Conservation (phyloP, 2,329 filamentous ascomycete genomes). For the Penicillium sclerotigenum region DNA sequence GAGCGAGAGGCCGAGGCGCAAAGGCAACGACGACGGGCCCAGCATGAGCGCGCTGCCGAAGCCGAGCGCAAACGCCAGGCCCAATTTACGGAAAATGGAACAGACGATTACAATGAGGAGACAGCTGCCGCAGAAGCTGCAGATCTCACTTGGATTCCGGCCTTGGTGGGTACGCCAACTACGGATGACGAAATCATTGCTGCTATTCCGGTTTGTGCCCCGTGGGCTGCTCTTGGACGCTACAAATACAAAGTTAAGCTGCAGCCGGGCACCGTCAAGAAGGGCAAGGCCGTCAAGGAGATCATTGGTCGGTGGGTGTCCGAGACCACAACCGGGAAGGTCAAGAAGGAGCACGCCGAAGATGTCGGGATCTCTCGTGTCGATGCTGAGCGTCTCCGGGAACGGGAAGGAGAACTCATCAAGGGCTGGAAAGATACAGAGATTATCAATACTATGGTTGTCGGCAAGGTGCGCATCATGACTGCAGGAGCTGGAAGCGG, state of each 20-base stretch:
- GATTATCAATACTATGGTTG: slow-evolving; percentile 74
- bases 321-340: slow-evolving; percentile 52
- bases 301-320: slow-evolving; percentile 77
- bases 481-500: slow-evolving; percentile 57
- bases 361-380: slow-evolving; percentile 49
- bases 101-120: slow-evolving; percentile 59
- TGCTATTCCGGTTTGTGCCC: slow-evolving; percentile 61
- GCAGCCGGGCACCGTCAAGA: slow-evolving; percentile 85
- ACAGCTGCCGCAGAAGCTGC: slow-evolving; percentile 44
- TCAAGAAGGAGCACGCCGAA: slow-evolving; percentile 55
- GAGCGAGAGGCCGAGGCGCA: slow-evolving; percentile 71
- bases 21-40: slow-evolving; percentile 71
- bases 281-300: slow-evolving; percentile 90
- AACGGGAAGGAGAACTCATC: slow-evolving; percentile 79
- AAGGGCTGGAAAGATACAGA: slow-evolving; percentile 78
- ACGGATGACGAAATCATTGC: slow-evolving; percentile 71
- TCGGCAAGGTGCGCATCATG: slow-evolving; percentile 77
- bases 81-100: slow-evolving; percentile 67
- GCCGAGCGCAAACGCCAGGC: slow-evolving; percentile 62
- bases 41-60: slow-evolving; percentile 74
- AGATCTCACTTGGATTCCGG: slow-evolving; percentile 59
- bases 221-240: slow-evolving; percentile 59
- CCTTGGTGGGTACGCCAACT: slow-evolving; percentile 70
- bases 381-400: slow-evolving; percentile 76
- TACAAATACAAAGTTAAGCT: slow-evolving; percentile 95